These are phyloP conservation scores for Yamadazyma dushanensis DNA, from an alignment of 1,139 yeast genomes.

Conservation along the genomic window DNA sequence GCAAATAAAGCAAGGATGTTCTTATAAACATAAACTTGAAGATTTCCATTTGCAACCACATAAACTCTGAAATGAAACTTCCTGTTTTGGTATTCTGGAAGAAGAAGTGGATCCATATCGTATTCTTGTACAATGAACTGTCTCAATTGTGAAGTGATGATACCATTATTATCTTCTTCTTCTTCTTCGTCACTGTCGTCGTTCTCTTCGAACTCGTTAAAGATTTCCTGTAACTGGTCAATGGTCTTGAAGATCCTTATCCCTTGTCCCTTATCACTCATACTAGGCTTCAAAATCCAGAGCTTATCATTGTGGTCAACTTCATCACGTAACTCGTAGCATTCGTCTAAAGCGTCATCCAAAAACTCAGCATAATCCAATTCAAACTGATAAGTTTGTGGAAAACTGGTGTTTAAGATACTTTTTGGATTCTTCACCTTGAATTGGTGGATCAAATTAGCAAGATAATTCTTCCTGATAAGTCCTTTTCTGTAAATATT, in stretches of 20 bases:
- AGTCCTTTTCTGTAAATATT: slow-evolving; percentile 84
- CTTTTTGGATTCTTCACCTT: slow-evolving; percentile 74
- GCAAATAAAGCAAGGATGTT: slow-evolving; percentile 84
- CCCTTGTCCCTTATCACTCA: slow-evolving; percentile 98
- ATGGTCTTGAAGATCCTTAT: slow-evolving; percentile 77
- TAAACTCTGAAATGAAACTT: slow-evolving; percentile 90
- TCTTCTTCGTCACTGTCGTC: slow-evolving; percentile 56
- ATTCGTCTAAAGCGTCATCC: slow-evolving; percentile 90
- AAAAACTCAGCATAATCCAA: slow-evolving; percentile 96
- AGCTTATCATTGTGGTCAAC: slow-evolving; percentile 61
- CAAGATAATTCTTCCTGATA: slow-evolving; percentile 84
- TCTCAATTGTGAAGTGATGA: slow-evolving; percentile 82
- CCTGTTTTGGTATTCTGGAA: slow-evolving; percentile 58
- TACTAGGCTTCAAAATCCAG: slow-evolving; percentile 92
- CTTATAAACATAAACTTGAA: slow-evolving; percentile 75
- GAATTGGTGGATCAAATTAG: slow-evolving; percentile 75
- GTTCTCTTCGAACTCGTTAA: slow-evolving; percentile 80
- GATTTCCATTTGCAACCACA: slow-evolving; percentile 72
- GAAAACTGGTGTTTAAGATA: slow-evolving; percentile 58
- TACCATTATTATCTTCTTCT: slow-evolving; percentile 47
- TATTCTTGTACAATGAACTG: slow-evolving; percentile 90
- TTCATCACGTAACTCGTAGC: slow-evolving; percentile 82
- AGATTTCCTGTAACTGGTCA: slow-evolving; percentile 77
- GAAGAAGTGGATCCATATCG: slow-evolving; percentile 61
- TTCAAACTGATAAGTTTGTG: slow-evolving; percentile 77